Evolutionary conservation across 805 yeast species (phyloP), one percentile per base, ranked within the genome.

Genomic region (Candida fluviatilis): DNA sequence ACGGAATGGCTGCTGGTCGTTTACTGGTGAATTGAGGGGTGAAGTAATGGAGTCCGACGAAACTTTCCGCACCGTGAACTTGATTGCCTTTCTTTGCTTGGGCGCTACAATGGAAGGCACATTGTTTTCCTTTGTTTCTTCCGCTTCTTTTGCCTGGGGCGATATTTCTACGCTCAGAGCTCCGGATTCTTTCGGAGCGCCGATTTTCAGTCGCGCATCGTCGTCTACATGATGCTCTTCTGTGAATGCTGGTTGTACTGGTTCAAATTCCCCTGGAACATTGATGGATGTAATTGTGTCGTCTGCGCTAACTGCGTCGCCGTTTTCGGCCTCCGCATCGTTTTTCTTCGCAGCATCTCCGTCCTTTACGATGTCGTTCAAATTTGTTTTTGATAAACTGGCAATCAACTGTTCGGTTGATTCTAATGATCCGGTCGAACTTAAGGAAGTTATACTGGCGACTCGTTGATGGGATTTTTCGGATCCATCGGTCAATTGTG

Each of bases 11-110:
- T 10, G 12, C 4, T 5, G 23, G 30, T 18, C 13, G 19, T 11
- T 21, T 21, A 15, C 12, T 28, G 31, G 21, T 26, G 21, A 21
- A 11, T n/a, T 12, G 13, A 19, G 10, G n/a, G 39, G n/a, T 15
- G 47, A 42, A 15, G 35, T 38, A 23, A 57, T 50, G 4, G 55
- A 42, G 21, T 58, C 66, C 36, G 55, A 57, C 5, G 58, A 52
- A 4, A 61, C 64, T 42, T 58, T 60, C 19, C 66, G 43, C 2
- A 62, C 66, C 3, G 63, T 62, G 38, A 62, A 62, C 40, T 50
- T 57, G 31, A 62, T 48, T 11, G 68, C 57, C 37, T 55, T 60
- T 34, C 52, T 51, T 24, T 18, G 41, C 21, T 38, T 32, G 17
- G 34, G 23, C n/a, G 15, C 7, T 5, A 6, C n/a, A 26, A 26